These are phyloP conservation scores for Tulasnella sp. DNA, from an alignment of 768 basidiomycete species.

Conservation along the genomic window DNA sequence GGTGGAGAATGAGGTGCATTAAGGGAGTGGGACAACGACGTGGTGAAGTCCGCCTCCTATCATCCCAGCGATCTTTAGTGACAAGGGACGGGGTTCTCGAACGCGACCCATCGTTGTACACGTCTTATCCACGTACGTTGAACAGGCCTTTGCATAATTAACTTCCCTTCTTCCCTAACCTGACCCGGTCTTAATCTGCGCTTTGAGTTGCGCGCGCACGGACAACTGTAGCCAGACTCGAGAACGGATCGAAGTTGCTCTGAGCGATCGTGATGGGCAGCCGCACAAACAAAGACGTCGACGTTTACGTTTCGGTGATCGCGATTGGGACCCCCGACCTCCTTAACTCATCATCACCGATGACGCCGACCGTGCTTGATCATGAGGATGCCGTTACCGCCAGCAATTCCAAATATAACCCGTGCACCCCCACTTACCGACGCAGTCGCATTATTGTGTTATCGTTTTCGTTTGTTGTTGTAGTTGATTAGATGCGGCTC, in stretches of 20 bases:
- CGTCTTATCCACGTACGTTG: not conserved
- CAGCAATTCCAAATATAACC: not conserved
- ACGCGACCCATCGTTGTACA: not conserved
- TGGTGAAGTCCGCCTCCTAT: not conserved
- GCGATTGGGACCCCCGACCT: no score
- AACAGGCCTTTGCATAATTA: not conserved
- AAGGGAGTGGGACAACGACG: not conserved
- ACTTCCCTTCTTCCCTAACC: not conserved
- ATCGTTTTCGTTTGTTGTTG: not conserved
- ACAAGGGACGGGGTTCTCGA: conserved; percentile 10
- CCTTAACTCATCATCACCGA: not conserved
- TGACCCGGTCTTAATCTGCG: not conserved
- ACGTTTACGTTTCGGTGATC: no score
- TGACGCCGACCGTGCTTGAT: not conserved
- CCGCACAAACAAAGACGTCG: no score
- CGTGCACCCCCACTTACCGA: no score
- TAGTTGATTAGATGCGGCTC: not conserved
- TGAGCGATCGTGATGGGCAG: not conserved
- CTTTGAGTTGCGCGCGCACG: not conserved
- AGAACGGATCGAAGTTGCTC: no score
- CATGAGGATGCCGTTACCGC: no score
- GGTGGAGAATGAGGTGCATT: not conserved
- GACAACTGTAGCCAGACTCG: not conserved
- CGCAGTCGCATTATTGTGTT: not conserved
- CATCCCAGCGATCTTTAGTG: not conserved